Base-by-base conservation (phyloP, 2,329 filamentous ascomycete genomes). In the Emericellopsis cladophorae region DNA sequence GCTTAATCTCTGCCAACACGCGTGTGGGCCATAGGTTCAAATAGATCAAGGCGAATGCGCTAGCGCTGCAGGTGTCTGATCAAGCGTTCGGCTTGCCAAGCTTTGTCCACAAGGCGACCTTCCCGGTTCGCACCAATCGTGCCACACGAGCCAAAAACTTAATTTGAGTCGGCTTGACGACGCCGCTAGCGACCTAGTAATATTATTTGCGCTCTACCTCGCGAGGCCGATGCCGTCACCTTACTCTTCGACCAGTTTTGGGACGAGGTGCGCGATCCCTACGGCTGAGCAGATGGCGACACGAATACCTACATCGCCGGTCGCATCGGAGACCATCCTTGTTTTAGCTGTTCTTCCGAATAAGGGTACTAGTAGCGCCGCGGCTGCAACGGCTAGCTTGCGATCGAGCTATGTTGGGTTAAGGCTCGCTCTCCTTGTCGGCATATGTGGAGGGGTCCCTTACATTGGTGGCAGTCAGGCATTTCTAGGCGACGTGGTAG, bases 371-470 rank as follows among this genome's bases (percentile, higher is more conserved):
- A 31, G 9, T 9, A 29, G 29, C 36, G 45, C 45, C 11, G 42
- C 37, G 6, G 24, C 9, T 37, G 35, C 33, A 21, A 24, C 34
- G 11, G 24, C 37, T 7, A 40, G 37, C 34, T 18, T 37, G 14
- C 34, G 43, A 11, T 33, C 26, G 4, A 44, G 43, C 14, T 44
- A 33, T 36, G 21, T 36, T 4, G 24, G 23, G 4, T 44, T 65
- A 14, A 49, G 48, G 21, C 45, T 62, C 0, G 55, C 47, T 4
- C 33, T 65, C 1, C 29, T 64, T 1, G 58, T 60, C 7, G 62
- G 62, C 4, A 50, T 64, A 9, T 35, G 32, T 14, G 61, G 59
- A 7, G 58, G 54, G 21, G 49, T 54, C 8, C 56, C 59, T 8
- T 9, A 29, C 9, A 26, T 23, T 7, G 49, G 2, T 50, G 31